Percentiles rank a stretch among this genome's conserved stretches.
phyloP scores from a whole-genome alignment of 2,329 filamentous ascomycete species.

The Trichoderma asperellum region DNA sequence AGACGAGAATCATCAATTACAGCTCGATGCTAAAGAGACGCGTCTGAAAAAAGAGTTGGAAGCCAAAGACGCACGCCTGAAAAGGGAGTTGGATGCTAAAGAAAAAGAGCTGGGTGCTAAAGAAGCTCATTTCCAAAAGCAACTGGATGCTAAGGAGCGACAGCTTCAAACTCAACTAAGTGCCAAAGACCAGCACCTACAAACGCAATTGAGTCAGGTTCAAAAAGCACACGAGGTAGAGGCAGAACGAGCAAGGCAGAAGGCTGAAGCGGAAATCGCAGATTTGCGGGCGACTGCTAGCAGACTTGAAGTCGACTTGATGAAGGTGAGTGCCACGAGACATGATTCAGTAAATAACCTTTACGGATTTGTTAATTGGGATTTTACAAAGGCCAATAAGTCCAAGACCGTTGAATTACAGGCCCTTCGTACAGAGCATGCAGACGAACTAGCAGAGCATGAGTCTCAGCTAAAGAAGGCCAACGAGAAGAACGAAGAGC shows the following conservation, averaged over 20 bases:
- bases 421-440: slow-evolving; percentile 49
- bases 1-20: background rate
- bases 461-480: slow-evolving; percentile 33
- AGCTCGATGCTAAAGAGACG: background rate
- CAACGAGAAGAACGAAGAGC: slow-evolving; percentile 33
- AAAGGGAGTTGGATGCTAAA: slow-evolving; percentile 35
- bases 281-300: slow-evolving; percentile 65
- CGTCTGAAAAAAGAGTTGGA: background rate
- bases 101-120: background rate
- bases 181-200: slow-evolving; percentile 37
- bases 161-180: slow-evolving; percentile 27
- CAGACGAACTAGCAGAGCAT: slow-evolving; percentile 46
- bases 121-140: slow-evolving; percentile 33
- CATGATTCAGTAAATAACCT: background rate
- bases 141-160: slow-evolving; percentile 30
- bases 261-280: slow-evolving; percentile 64
- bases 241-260: slow-evolving; percentile 51
- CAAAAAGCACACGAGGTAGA: slow-evolving; percentile 56
- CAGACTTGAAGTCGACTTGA: slow-evolving; percentile 63
- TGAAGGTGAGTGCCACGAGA: slow-evolving; percentile 52
- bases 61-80: slow-evolving; percentile 37
- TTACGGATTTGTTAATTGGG: background rate
- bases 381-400: slow-evolving; percentile 56
- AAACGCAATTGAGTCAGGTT: slow-evolving; percentile 38
- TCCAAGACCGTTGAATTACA: slow-evolving; percentile 64